Percentiles rank a stretch among this genome's conserved stretches.
Conservation (phyloP, 2,329 filamentous ascomycete species). For the Ceratocystis variospora region DNA sequence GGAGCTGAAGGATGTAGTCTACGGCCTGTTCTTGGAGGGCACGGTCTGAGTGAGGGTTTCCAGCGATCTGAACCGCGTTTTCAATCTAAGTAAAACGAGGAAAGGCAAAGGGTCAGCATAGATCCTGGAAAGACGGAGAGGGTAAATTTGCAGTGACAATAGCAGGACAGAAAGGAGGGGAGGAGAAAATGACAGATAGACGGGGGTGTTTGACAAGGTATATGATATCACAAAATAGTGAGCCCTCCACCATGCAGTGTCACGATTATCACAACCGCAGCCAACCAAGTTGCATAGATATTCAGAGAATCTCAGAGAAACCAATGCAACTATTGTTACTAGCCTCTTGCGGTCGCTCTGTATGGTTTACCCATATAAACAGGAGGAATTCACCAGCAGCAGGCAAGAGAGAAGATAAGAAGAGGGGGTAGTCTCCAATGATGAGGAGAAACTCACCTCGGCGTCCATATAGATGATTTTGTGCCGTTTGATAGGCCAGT, state of each 20-base stretch:
- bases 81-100: constrained; percentile 48
- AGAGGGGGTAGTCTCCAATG: neutral
- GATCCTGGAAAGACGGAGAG: no score
- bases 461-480: constrained; percentile 18
- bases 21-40: constrained; percentile 69
- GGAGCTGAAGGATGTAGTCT: constrained; percentile 64
- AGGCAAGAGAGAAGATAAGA: neutral
- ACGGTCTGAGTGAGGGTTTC: constrained; percentile 63
- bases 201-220: neutral
- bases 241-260: neutral
- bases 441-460: constrained; percentile 15
- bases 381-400: no score
- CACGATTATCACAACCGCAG: neutral
- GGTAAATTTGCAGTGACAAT: neutral
- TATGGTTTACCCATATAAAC: no score
- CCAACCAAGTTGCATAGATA: no score
- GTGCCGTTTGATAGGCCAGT: constrained; percentile 1
- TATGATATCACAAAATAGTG: neutral
- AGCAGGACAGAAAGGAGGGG: neutral
- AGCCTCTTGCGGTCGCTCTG: neutral
- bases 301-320: no score
- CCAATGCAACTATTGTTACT: neutral
- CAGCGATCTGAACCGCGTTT: constrained; percentile 90
- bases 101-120: no score
- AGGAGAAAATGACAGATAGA: neutral